Evolutionary conservation across 163 green algal species (phyloP), one percentile per base, ranked within the genome.

Genomic region (Chloroidium sp.): DNA sequence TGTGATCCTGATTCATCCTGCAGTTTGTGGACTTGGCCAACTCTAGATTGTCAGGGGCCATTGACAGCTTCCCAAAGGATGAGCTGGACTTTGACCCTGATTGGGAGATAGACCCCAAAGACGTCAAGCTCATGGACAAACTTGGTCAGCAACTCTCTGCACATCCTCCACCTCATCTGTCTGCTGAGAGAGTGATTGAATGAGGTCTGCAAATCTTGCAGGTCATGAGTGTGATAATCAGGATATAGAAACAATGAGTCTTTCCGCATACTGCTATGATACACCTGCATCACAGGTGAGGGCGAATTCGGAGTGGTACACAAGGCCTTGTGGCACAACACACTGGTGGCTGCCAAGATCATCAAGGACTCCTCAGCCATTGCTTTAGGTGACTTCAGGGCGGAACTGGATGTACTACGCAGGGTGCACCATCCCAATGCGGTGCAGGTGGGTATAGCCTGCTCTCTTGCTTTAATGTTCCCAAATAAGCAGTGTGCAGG

Each of bases 251-350:
- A 36, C 36, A 36, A 36, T 36, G 36, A 36, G 36, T 36, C 36
- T 36, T 36, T 36, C 36, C 36, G 36, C 36, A 36, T 36, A 36
- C 36, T 36, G 36, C 36, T 36, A 36, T 36, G 36, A 36, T 36
- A 36, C 36, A 36, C 36, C 64, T 10, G 64, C 64, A 58, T 2
- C 76, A 62, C 86, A 91, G 91, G 92, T 6, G 94, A 97, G 87
- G 94, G 94, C 57, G 94, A 98, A 85, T 97, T 98, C 92, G 94
- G 93, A 62, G 85, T 95, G 13, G 94, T 98, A 77, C 92, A 97
- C 88, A 91, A 90, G 78, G 93, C 93, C 60, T 89, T 89, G 81
- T 96, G 88, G 89, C 84, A 89, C 75, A 85, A 92, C 81, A 96
- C 92, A 3, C 76, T 88, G 4, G 92, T 97, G 10, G 93, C 93